Evolutionary conservation across 768 basidiomycete genomes (phyloP).

Genomic region (Tephrocybe sp.): DNA sequence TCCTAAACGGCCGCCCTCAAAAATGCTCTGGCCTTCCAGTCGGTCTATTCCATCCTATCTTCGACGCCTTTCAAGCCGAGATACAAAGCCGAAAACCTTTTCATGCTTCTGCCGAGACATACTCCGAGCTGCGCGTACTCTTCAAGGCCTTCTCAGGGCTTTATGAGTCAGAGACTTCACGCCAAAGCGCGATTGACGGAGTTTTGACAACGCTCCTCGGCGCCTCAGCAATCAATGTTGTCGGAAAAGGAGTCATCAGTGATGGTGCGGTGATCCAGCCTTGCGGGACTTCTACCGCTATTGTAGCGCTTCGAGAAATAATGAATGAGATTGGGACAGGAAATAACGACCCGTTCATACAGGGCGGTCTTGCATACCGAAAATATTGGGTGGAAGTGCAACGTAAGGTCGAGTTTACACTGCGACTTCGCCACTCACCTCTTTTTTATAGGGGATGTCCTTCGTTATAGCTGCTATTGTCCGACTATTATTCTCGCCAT

Average conservation of each 20-base stretch:
- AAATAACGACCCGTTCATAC: not conserved
- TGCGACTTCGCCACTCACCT: not conserved
- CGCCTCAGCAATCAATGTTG: not conserved
- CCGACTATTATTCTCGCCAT: slow-evolving; percentile 14
- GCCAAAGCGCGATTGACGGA: not conserved
- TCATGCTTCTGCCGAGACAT: not conserved
- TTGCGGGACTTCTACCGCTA: not conserved
- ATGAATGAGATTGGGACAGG: not conserved
- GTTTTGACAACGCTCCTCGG: not conserved
- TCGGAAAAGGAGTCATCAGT: not conserved
- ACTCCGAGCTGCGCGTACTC: not conserved
- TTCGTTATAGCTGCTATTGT: slow-evolving; percentile 7
- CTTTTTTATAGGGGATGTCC: not conserved
- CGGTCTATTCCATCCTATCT: not conserved
- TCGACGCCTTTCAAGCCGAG: not conserved
- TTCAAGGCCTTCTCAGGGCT: not conserved
- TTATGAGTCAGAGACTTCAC: not conserved
- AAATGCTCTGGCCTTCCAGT: not conserved
- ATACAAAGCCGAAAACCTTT: not conserved
- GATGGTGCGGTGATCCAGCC: not conserved
- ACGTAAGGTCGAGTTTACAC: not conserved
- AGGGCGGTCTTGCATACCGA: slow-evolving; percentile 1
- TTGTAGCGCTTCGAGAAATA: not conserved
- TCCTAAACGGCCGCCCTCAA: not conserved
- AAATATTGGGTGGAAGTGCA: slow-evolving; percentile 1